These are phyloP conservation scores for Plasmodium gonderi DNA, from an alignment of 169 alveolate species.

Conservation along the genomic window DNA sequence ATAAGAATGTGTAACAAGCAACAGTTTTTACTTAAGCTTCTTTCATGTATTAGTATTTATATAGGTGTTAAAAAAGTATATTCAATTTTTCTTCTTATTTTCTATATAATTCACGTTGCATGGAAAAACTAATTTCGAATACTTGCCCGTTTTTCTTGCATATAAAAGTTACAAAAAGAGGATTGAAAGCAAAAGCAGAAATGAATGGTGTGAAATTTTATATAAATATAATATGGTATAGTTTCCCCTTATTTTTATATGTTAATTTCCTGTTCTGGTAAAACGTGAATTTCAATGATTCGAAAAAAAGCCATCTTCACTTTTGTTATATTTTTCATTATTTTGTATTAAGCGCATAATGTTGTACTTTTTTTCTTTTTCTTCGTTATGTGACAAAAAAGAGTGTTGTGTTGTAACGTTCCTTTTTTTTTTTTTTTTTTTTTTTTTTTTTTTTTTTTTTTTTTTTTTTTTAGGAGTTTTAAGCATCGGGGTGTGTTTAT, in stretches of 20 bases:
- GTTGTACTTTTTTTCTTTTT: constrained; percentile 6
- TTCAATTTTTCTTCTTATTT: not conserved
- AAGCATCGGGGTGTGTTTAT: not conserved
- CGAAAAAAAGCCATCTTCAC: constrained; percentile 36
- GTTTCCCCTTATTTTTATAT: not conserved
- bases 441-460: not conserved
- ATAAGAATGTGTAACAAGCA: not conserved
- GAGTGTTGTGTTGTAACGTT: not conserved
- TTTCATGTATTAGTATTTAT: not conserved
- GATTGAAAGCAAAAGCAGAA: not conserved
- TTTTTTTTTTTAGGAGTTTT: not conserved
- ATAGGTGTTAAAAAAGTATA: not conserved
- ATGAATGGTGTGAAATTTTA: not conserved
- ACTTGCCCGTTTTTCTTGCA: not conserved
- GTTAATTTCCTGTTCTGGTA: constrained; percentile 8
- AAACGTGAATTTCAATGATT: not conserved
- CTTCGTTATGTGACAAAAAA: not conserved
- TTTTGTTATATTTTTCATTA: constrained; percentile 2
- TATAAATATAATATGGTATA: not conserved
- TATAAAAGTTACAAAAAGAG: not conserved
- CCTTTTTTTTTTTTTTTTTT: not conserved
- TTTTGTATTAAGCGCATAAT: not conserved
- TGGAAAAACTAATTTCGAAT: not conserved
- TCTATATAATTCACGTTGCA: not conserved
- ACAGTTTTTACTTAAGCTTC: not conserved